Evolutionary conservation across 2,329 filamentous ascomycete genomes (phyloP).

Genomic region (Clarireedia sp.): DNA sequence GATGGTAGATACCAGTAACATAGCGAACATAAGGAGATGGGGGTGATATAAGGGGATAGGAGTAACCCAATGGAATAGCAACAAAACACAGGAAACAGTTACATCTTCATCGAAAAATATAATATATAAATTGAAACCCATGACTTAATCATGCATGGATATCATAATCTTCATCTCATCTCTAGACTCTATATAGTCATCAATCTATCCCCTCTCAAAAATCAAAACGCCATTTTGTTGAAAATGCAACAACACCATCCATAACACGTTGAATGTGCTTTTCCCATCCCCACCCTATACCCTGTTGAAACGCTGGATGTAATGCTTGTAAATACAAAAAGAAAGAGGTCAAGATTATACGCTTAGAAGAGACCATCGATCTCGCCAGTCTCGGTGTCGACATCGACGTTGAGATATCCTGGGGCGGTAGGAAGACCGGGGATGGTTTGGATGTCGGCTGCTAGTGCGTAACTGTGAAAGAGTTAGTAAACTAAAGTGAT

Average conservation of each 20-base stretch:
- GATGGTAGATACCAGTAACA: no score
- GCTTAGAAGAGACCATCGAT: slow-evolving; percentile 80
- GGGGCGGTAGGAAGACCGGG: slow-evolving; percentile 91
- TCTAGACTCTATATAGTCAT: no score
- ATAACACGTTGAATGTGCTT: slow-evolving; percentile 9
- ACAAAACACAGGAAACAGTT: no score
- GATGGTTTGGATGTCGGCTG: slow-evolving; percentile 97
- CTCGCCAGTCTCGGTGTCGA: slow-evolving; percentile 73
- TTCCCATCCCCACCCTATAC: not conserved
- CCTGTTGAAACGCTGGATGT: slow-evolving; percentile 9
- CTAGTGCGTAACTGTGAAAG: slow-evolving; percentile 66
- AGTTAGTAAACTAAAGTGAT: slow-evolving; percentile 30
- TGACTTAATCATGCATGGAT: no score
- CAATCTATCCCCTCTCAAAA: no score
- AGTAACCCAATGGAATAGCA: no score
- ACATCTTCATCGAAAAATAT: no score
- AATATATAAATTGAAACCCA: no score
- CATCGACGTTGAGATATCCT: slow-evolving; percentile 90
- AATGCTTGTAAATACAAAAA: not conserved
- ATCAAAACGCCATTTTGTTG: slow-evolving; percentile 10
- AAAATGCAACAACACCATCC: slow-evolving; percentile 5
- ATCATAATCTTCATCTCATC: no score
- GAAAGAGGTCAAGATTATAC: not conserved
- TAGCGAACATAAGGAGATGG: no score
- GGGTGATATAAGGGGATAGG: no score